phyloP scores from a whole-genome alignment of 805 yeast species.

The Ogataea sp. region DNA sequence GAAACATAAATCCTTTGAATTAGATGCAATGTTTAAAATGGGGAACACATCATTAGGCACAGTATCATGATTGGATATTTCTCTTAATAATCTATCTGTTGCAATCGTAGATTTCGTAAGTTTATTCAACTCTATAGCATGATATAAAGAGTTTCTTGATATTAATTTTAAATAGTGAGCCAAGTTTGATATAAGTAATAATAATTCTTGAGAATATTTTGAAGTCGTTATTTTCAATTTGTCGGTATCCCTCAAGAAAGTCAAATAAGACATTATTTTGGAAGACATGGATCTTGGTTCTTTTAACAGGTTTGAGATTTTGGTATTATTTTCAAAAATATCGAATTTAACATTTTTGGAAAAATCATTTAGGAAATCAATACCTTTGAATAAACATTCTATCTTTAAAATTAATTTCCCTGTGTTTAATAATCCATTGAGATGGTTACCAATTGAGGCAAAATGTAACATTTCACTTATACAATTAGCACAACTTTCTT shows the following conservation, averaged over 20 bases:
- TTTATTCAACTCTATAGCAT: constrained; percentile 64
- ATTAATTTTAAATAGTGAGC: constrained; percentile 89
- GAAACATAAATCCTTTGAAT: constrained; percentile 71
- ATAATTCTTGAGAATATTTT: constrained; percentile 50
- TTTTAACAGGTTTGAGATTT: constrained; percentile 32
- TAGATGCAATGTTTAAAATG: constrained; percentile 39
- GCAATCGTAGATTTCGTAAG: constrained; percentile 49
- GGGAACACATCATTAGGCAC: constrained; percentile 31
- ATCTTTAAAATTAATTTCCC: constrained; percentile 66
- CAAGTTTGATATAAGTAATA: constrained; percentile 79
- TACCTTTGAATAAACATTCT: constrained; percentile 68
- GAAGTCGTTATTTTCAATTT: constrained; percentile 24
- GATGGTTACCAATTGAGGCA: constrained; percentile 67
- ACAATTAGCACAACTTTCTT: constrained; percentile 82
- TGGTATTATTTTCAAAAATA: constrained; percentile 1
- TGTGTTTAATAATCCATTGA: constrained; percentile 59
- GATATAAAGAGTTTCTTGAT: constrained; percentile 70
- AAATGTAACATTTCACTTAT: constrained; percentile 86
- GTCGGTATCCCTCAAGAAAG: constrained; percentile 61
- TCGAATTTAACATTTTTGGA: constrained; percentile 8
- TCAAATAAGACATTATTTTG: constrained; percentile 82
- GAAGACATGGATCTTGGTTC: constrained; percentile 87
- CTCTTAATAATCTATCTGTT: constrained; percentile 52
- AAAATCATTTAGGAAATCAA: constrained; percentile 39
- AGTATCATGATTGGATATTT: constrained; percentile 38